These are phyloP conservation scores for Calocybe gangraenosa DNA, from an alignment of 768 basidiomycete species.

Conservation along the genomic window DNA sequence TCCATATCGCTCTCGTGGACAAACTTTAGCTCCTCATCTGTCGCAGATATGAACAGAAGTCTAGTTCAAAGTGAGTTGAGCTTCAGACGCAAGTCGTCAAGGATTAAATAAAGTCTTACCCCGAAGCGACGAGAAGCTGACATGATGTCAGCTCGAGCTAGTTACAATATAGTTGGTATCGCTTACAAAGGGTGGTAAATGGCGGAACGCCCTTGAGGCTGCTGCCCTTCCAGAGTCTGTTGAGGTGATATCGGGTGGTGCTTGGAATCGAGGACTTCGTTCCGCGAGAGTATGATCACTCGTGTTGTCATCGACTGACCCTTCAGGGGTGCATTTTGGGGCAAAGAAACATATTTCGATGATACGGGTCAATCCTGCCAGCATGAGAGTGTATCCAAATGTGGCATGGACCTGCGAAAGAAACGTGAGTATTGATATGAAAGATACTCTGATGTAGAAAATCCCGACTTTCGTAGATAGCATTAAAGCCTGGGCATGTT, in stretches of 20 bases:
- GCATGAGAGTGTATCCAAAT: constrained; percentile 84
- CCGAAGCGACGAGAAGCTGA: constrained; percentile 69
- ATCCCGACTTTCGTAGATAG: constrained; percentile 69
- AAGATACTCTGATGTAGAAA: not conserved
- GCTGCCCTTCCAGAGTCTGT: constrained; percentile 27
- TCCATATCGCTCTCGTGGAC: constrained; percentile 76
- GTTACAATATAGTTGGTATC: not conserved
- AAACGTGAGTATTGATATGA: not conserved
- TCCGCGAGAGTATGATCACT: constrained; percentile 69
- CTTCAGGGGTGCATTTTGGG: constrained; percentile 25
- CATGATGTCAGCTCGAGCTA: constrained; percentile 6
- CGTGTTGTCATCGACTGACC: constrained; percentile 42
- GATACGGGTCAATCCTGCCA: constrained; percentile 76
- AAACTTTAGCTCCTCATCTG: constrained; percentile 82
- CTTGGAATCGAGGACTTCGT: constrained; percentile 13
- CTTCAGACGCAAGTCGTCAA: not conserved
- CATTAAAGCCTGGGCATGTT: constrained; percentile 81
- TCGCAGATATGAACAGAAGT: constrained; percentile 87
- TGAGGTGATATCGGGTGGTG: constrained; percentile 9
- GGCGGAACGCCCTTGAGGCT: constrained; percentile 66
- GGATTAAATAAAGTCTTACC: constrained; percentile 38
- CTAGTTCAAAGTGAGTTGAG: constrained; percentile 27
- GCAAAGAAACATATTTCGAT: constrained; percentile 81
- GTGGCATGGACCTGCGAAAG: constrained; percentile 64
- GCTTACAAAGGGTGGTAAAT: constrained; percentile 86